Base-by-base conservation (phyloP, 768 basidiomycete species). In the Mycena rebaudengoi region DNA sequence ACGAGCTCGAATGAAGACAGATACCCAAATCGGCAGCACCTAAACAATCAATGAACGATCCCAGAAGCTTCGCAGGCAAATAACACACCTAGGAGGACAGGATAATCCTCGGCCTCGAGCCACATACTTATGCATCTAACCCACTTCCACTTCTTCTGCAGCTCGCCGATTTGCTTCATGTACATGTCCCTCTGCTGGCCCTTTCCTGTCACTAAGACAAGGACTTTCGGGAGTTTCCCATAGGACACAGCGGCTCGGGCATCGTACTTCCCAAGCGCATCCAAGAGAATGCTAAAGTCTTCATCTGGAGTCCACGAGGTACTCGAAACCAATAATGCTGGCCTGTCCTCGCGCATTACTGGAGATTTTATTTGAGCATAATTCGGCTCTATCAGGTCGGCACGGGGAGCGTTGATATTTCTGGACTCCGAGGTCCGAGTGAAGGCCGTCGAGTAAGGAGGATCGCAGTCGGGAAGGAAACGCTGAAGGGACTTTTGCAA, bases 291-390 rank as follows among this genome's bases (percentile, higher is more conserved):
- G 10, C 85, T 79, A 67, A 99, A 98, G 74, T 99, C 96, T 74
- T 99, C 98, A 70, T 99, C 98, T 7, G 94, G 88, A 1, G 98
- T 99, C 97, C 97, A 99, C 16, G 93, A 95, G 1, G 98, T 99
- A 67, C 94, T 94, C 23, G 93, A 95, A 26, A 99, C 89, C 18
- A 98, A 67, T 2, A 99, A 79, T 1, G 95, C 96, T 5, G 95
- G 94, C 59, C 96, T 83, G 65, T 95, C 92, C 2, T 78, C 69
- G 32, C 93, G 85, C 25, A 87, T 75, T n/a, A 71, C 71, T 5
- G 91, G 88, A 49, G 74, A 61, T 41, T 74, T 67, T 20, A 82
- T 63, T 62, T 79, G 70, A 18, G 73, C 68, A 58, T 80, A 81
- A 6, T 74, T 74, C 26, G 74, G 70, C 13, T 75, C 63, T 14